Conservation (phyloP, 768 basidiomycete genomes). For the Kwoniella pini region DNA sequence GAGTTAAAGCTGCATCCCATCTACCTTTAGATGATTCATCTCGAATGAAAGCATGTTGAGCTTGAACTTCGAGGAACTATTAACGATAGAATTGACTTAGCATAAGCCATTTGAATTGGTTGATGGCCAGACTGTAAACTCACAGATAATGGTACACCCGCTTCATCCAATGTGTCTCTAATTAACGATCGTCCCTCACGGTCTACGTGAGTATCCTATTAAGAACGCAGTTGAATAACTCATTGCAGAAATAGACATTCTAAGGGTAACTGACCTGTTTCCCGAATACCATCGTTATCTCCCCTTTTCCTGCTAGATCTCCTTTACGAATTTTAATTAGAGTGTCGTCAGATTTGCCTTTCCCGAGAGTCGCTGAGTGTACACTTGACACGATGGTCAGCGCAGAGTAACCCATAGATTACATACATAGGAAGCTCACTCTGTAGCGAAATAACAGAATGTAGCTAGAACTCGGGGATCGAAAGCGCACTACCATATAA, state of each 20-base stretch:
- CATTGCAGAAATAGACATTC: neutral
- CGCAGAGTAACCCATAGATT: neutral
- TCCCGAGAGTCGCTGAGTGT: conserved; percentile 81
- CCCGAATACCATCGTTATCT: conserved; percentile 94
- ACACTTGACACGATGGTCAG: conserved; percentile 55
- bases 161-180: conserved; percentile 77
- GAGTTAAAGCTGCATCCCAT: conserved; percentile 91
- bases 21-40: conserved; percentile 89
- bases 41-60: conserved; percentile 94
- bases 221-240: neutral
- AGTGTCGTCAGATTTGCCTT: conserved; percentile 76
- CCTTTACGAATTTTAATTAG: conserved; percentile 72
- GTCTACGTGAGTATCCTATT: conserved; percentile 87
- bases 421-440: conserved; percentile 55
- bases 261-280: conserved; percentile 66
- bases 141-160: conserved; percentile 70
- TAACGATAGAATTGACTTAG: neutral
- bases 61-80: conserved; percentile 92
- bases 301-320: conserved; percentile 74
- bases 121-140: conserved; percentile 40
- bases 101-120: neutral
- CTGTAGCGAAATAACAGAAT: conserved; percentile 94
- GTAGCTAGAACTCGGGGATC: conserved; percentile 77
- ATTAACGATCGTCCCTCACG: conserved; percentile 82
- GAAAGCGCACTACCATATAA: conserved; percentile 70